Conservation (phyloP, 2,329 filamentous ascomycete genomes). For the Ceratocystis lukuohia region DNA sequence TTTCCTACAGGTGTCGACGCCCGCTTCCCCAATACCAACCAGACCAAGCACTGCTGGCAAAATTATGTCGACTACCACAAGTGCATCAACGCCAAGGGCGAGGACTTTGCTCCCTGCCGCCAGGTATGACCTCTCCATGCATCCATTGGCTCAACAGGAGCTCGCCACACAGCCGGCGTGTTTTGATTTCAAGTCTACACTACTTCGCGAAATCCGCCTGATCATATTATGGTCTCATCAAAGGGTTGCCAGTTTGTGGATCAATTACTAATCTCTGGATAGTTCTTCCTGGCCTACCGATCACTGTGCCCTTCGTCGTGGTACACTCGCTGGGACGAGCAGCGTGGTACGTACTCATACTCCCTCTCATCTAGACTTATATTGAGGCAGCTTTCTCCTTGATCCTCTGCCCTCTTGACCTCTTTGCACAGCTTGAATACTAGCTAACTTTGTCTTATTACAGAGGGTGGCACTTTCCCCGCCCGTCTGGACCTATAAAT, state of each 20-base stretch:
- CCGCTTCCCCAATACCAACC: constrained; percentile 97
- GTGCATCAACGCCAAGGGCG: constrained; percentile 95
- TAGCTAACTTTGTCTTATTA: constrained; percentile 24
- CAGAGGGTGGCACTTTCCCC: constrained; percentile 57
- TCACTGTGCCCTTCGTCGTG: constrained; percentile 94
- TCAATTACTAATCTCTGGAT: constrained; percentile 14
- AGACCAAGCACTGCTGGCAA: constrained; percentile 99
- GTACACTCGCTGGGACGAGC: constrained; percentile 91
- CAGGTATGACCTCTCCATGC: constrained; percentile 49
- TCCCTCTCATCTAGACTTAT: background rate
- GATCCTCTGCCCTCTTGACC: background rate
- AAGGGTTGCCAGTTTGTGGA: background rate
- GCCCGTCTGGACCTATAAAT: constrained; percentile 47
- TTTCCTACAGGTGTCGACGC: constrained; percentile 72
- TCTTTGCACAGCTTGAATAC: constrained; percentile 11
- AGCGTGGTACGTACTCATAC: constrained; percentile 58
- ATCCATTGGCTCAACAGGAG: background rate
- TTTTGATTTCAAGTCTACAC: background rate
- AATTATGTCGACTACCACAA: constrained; percentile 99
- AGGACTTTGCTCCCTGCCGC: constrained; percentile 93
- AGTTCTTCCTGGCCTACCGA: constrained; percentile 96
- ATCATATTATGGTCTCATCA: background rate
- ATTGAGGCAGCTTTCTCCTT: background rate
- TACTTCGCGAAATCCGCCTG: background rate
- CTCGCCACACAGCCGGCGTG: background rate